Base-by-base conservation (phyloP, 2,329 filamentous ascomycete genomes). In the Xylariaceae sp. region DNA sequence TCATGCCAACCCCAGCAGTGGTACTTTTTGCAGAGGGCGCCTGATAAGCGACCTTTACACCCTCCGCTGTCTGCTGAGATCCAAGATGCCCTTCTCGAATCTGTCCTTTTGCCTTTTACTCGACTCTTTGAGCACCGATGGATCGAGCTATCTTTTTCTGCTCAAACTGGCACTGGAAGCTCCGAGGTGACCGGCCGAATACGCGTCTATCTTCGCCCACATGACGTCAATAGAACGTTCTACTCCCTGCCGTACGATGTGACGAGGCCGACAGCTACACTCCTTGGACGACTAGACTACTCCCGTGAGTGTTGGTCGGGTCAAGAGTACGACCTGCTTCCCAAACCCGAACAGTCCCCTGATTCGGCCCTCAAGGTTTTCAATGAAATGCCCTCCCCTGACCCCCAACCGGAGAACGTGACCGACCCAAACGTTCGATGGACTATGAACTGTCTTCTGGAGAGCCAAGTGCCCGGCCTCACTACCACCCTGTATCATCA, bases 401-500 rank as follows among this genome's bases (percentile, higher is more conserved):
- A 66, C 2, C 84, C 85, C 2, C 56, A 63, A n/a, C 65, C 70
- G 0, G 61, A 66, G 1, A 47, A 52, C 0, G 64, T 85, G 6
- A 44, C 53, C 1, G 73, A 80, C 40, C 58, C 61, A 0, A 71
- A 78, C 41, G 64, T 70, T 1, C 68, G 67, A 33, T 64, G 71
- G 17, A 70, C 74, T 0, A 73, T 84, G 54, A 62, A 71, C 28
- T 68, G 69, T 17, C 57, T 88, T 1, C 56, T 86, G 32, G 55
- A 67, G 23, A 69, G 71, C 52, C 52, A 63, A 9, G 50, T 85
- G 1, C 54, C 62, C 1, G 83, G 83, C 0, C 59, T 89, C 4
- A 73, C 60, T 11, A 85, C 86, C 0, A 64, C 64, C 0, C 66
- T 96, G 0, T 85, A 92, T 56, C 71, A 76, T 0, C 94, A 94